These are phyloP conservation scores for Bretziella fagacearum DNA, from an alignment of 2,329 filamentous ascomycete species.

Conservation along the genomic window DNA sequence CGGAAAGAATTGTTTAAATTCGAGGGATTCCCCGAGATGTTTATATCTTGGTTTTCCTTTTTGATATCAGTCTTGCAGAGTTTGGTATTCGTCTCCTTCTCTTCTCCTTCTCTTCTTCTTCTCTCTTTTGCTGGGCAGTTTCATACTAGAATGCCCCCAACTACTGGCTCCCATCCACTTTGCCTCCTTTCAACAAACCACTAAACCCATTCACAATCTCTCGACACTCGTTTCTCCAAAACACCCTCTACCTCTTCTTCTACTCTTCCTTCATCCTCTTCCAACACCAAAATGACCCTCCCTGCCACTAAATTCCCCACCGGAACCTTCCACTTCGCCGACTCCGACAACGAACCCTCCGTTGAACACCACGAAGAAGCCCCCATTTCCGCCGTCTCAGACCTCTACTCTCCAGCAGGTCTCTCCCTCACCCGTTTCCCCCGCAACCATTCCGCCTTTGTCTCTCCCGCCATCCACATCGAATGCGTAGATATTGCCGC, in stretches of 20 bases:
- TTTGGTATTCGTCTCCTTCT: too few relatives aligned
- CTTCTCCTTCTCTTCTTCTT: too few relatives aligned
- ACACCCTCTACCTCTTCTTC: slow-evolving; percentile 4
- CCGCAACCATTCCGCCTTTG: neutral
- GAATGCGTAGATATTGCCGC: neutral
- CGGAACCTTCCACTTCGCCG: neutral
- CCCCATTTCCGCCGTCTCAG: neutral
- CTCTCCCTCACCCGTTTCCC: slow-evolving; percentile 1
- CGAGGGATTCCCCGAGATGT: too few relatives aligned
- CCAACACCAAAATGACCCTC: neutral
- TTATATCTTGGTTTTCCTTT: too few relatives aligned
- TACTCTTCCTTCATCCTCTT: neutral
- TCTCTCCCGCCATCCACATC: neutral
- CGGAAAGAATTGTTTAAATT: too few relatives aligned
- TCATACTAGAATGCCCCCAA: too few relatives aligned
- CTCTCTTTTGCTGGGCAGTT: too few relatives aligned
- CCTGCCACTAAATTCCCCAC: neutral
- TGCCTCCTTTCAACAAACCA: neutral
- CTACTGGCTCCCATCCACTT: too few relatives aligned
- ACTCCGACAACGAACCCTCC: neutral
- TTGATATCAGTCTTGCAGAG: too few relatives aligned
- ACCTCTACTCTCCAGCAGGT: neutral
- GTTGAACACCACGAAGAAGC: slow-evolving; percentile 8
- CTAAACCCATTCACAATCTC: slow-evolving; percentile 5
- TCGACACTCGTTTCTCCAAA: slow-evolving; percentile 6